Base-by-base conservation (phyloP, 805 yeast genomes). In the Starmerella roubikii region DNA sequence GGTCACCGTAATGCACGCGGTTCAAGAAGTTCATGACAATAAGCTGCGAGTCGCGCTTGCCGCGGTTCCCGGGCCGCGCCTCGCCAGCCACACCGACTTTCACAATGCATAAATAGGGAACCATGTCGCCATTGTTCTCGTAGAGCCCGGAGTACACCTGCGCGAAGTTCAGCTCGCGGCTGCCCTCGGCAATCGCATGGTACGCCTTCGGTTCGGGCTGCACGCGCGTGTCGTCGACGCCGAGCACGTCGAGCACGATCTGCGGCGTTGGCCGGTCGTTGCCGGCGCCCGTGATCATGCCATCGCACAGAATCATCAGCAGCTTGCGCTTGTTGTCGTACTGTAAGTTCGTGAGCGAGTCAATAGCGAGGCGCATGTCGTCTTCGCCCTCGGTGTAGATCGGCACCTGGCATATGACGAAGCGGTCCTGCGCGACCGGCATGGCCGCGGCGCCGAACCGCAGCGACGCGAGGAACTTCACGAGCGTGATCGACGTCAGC, bases 1-100 rank as follows among this genome's bases (percentile, higher is more conserved):
- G 69, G 42, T 67, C 67, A 47, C 69, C 71, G 51, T 69, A 69
- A 57, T 72, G 75, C 13, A 73, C 74, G 41, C 67, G 65, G 54
- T 73, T 76, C 48, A 73, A 60, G 57, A 71, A 72, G 31, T 70
- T 66, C 74, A 73, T 69, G 48, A 73, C 56, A 44, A 73, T 55
- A 39, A 72, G 64, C 54, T 73, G 79, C 17, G 78, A 71, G 52
- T 73, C 79, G 51, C 79, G 71, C 55, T 73, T 73, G 49, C 79
- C 79, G 54, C 79, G 62, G 55, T 73, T 73, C 40, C 79, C 79
- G 6, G 78, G 78, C 42, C 45, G 30, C 53, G 61, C 64, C 55
- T 73, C 79, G 4, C 61, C 64, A 0, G 74, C 73, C 3, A 71
- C 63, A 28, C 79, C 79, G 38, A 71, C 68, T 52, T 73, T 73